These are phyloP conservation scores for Akanthomyces muscarius DNA, from an alignment of 2,329 filamentous ascomycete genomes.

Conservation along the genomic window DNA sequence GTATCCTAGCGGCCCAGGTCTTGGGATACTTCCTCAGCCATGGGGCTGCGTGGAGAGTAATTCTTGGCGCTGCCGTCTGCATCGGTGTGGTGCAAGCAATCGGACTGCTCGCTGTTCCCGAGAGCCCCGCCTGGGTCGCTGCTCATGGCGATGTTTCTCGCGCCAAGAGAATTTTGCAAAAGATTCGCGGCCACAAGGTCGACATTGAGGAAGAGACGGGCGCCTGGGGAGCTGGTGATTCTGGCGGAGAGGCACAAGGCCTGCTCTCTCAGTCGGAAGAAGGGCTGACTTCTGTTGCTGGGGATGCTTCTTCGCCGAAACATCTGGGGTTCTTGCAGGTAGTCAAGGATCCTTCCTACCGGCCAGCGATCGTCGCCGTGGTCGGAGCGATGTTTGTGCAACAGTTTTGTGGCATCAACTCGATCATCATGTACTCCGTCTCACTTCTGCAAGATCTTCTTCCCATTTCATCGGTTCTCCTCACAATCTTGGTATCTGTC, in stretches of 20 bases:
- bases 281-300: conserved; percentile 10
- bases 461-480: conserved; percentile 71
- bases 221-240: conserved; percentile 46
- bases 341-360: conserved; percentile 61
- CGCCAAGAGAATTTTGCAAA: conserved; percentile 66
- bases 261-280: conserved; percentile 48
- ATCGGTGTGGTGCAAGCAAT: conserved; percentile 64
- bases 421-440: conserved; percentile 97
- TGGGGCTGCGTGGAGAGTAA: conserved; percentile 75
- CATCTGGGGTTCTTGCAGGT: conserved; percentile 63
- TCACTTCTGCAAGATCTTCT: conserved; percentile 79
- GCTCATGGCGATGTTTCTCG: conserved; percentile 56
- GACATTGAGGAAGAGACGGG: conserved; percentile 72
- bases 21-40: conserved; percentile 85
- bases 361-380: conserved; percentile 74
- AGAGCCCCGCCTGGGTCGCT: conserved; percentile 86
- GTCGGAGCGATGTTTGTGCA: conserved; percentile 90
- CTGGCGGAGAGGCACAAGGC: conserved; percentile 60
- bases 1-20: conserved; percentile 78
- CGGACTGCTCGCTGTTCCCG: conserved; percentile 72
- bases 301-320: conserved; percentile 21
- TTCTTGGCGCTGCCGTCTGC: conserved; percentile 68
- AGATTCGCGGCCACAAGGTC: conserved; percentile 65
- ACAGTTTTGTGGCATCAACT: conserved; percentile 92
- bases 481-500: conserved; percentile 83